Conservation (phyloP, 106 monocot species). For the Hemerocallis citrina region DNA sequence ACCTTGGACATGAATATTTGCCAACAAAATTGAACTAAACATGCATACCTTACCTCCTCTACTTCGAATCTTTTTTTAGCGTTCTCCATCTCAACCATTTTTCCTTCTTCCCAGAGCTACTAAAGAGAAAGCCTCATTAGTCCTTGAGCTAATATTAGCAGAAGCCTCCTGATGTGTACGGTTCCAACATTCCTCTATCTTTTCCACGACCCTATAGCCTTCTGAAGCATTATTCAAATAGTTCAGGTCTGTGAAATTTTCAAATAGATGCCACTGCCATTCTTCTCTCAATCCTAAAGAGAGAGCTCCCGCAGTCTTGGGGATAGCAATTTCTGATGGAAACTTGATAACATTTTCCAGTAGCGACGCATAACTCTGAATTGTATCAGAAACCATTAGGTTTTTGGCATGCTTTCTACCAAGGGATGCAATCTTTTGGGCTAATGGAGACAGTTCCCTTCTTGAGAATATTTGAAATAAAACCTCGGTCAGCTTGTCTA, state of each 20-base stretch:
- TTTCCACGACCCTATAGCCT: conserved; percentile 36
- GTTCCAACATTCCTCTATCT: conserved; percentile 57
- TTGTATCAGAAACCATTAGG: conserved; percentile 66
- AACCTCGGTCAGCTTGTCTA: conserved; percentile 40
- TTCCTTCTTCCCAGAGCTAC: conserved; percentile 78
- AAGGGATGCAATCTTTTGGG: conserved; percentile 44
- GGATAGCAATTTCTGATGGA: conserved; percentile 58
- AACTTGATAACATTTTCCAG: conserved; percentile 68
- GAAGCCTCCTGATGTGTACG: conserved; percentile 23
- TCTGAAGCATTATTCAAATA: conserved; percentile 13
- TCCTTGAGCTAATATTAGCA: conserved; percentile 14
- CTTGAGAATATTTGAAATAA: conserved; percentile 41
- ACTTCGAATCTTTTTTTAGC: conserved; percentile 62
- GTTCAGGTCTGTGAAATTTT: conserved; percentile 22
- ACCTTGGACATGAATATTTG: too few species aligned
- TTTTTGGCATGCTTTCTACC: conserved; percentile 59
- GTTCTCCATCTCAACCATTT: conserved; percentile 32
- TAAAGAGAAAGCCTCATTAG: conserved; percentile 49
- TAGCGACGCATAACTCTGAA: conserved; percentile 67
- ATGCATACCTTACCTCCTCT: conserved; percentile 60
- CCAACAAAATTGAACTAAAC: too few species aligned
- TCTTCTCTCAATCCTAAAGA: conserved; percentile 42
- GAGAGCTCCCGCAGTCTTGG: conserved; percentile 44
- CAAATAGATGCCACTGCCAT: conserved; percentile 82
- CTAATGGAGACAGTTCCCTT: conserved; percentile 44